Percentiles rank a stretch among this genome's conserved stretches.
These are phyloP conservation scores for Vanrija humicola DNA, from an alignment of 1,284 basidiomycete species.

Conservation along the genomic window DNA sequence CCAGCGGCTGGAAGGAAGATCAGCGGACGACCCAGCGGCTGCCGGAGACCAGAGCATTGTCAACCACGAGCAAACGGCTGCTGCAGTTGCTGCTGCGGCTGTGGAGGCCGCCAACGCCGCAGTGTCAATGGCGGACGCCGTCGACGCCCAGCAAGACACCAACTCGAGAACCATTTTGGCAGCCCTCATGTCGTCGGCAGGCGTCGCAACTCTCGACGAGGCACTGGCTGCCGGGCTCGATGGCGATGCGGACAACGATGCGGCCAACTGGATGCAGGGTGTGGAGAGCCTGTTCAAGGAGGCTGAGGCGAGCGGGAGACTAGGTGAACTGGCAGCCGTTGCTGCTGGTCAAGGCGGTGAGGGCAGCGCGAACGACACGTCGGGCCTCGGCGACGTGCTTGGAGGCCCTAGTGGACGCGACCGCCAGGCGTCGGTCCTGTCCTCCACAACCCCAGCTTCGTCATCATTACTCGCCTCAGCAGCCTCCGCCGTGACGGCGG, in stretches of 20 bases:
- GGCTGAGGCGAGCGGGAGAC: constrained; percentile 29
- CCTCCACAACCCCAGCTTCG: not conserved
- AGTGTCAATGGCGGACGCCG: not conserved
- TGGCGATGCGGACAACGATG: constrained; percentile 19
- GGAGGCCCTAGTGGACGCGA: not conserved
- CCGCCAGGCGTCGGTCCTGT: not conserved
- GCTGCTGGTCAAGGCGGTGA: constrained; percentile 28
- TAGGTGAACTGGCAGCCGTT: constrained; percentile 41
- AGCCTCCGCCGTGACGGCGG: constrained; percentile 24
- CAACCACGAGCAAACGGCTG: not conserved
- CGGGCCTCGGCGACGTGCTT: not conserved
- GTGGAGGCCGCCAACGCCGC: constrained; percentile 3
- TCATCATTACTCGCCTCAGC: constrained; percentile 1
- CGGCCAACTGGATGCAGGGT: constrained; percentile 34
- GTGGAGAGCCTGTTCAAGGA: constrained; percentile 37
- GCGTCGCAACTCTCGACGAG: constrained; percentile 9
- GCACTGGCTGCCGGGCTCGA: constrained; percentile 23
- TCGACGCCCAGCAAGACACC: constrained; percentile 19
- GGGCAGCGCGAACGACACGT: not conserved
- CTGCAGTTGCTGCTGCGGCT: not conserved
- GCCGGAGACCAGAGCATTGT: not conserved
- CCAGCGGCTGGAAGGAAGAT: constrained; percentile 23
- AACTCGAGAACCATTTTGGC: constrained; percentile 39
- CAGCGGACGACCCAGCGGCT: not conserved
- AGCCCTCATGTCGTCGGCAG: constrained; percentile 30